Evolutionary conservation across 441 rosid species (phyloP).

Genomic region (Cnidoscolus chayamansa): DNA sequence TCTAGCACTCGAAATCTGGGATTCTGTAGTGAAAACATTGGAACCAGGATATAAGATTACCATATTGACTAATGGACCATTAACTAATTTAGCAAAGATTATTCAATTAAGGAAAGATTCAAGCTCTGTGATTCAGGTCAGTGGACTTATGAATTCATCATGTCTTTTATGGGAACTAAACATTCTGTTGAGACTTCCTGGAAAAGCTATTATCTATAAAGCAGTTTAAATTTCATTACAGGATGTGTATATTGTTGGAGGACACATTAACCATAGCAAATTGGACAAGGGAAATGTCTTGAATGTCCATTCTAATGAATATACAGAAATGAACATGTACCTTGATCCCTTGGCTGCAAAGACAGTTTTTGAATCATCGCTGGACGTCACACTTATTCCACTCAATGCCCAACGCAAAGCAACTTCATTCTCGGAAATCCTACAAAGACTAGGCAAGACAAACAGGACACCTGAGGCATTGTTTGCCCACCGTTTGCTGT

Average conservation of each 20-base stretch:
- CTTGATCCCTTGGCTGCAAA: conserved; percentile 82
- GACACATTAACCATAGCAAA: conserved; percentile 45
- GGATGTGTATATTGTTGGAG: conserved; percentile 78
- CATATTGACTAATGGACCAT: conserved; percentile 13
- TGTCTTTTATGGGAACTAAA: no score
- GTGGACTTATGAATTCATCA: not conserved
- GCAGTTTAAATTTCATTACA: conserved; percentile 26
- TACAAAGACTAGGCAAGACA: conserved; percentile 24
- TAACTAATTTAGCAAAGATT: conserved; percentile 14
- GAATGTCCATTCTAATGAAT: conserved; percentile 41
- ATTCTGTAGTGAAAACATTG: conserved; percentile 1
- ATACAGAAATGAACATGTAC: conserved; percentile 77
- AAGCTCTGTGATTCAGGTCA: conserved; percentile 4
- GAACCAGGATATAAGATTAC: conserved; percentile 7
- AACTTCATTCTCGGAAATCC: conserved; percentile 39
- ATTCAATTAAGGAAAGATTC: not conserved
- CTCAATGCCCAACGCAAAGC: conserved; percentile 53
- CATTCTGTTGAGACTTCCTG: no score
- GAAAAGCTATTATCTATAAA: no score
- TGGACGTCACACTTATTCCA: conserved; percentile 70
- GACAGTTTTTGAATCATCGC: conserved; percentile 53
- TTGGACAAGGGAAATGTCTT: conserved; percentile 60
- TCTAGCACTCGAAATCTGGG: conserved; percentile 19
- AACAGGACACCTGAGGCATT: conserved; percentile 52
- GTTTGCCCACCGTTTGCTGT: conserved; percentile 49